Base-by-base conservation (phyloP, 106 monocot species). In the Dioscorea zingiberensis region DNA sequence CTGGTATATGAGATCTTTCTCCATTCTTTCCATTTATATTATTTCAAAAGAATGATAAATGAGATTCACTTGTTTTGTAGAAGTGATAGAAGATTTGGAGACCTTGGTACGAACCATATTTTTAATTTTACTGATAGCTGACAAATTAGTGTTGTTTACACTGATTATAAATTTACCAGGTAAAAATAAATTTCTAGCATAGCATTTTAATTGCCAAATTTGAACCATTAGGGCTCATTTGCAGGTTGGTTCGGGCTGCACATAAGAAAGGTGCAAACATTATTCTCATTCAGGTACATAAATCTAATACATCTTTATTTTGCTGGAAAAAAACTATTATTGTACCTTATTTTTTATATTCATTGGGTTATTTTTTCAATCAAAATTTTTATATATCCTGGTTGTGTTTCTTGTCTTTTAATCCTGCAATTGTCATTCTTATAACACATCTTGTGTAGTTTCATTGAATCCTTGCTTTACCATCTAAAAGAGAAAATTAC, bases 181-280 rank as follows among this genome's bases (percentile, higher is more conserved):
- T 51, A 8, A 15, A 16, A 51, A 51, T 19, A 51, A 13, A 8
- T 51, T 51, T 51, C 2, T 51, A 18, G 18, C 15, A 7, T 51
- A 19, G 14, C 15, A 19, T 51, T 56, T 56, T 56, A 4, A 2
- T 22, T 21, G 12, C 6, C 3, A 12, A 12, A 22, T 12, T 56
- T 21, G 4, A 19, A 56, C 22, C 22, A 21, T 12, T 7, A 7
- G 22, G 19, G 56, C 12, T 49, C 48, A 23, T 63, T 23, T 88
- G 60, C 80, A 97, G 95, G 81, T 80, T 97, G 74, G 80, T 91
- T 28, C 83, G 95, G 81, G 85, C 69, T 73, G 95, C 95, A 67
- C 85, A 97, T 72, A 54, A 70, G 53, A 91, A 91, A 69, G 95
- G 91, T 56, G 95, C 91, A 70, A 88, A 97, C 54, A 91, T 97